Evolutionary conservation across 345 rosid species (phyloP).

Genomic region (Euclidium syriacum): DNA sequence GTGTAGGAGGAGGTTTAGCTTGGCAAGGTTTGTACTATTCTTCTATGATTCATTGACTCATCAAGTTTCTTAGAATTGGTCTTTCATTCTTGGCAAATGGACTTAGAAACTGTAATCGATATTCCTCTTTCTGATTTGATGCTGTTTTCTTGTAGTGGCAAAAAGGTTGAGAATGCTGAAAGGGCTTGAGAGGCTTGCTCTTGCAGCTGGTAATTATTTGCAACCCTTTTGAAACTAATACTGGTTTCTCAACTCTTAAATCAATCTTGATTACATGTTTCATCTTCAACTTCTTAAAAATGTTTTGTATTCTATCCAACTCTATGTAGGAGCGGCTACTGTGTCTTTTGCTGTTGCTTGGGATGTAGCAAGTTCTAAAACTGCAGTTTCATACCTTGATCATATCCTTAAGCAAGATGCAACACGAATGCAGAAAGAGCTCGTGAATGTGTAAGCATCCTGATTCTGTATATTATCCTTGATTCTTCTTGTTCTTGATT

Average conservation of each 20-base stretch:
- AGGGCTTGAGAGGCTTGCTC: not conserved
- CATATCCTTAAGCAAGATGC: constrained; percentile 59
- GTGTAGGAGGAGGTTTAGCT: constrained; percentile 23
- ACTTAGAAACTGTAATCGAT: too few species aligned
- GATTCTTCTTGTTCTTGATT: constrained; percentile 5
- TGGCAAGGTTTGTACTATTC: constrained; percentile 22
- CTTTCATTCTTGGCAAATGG: too few species aligned
- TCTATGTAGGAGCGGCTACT: constrained; percentile 40
- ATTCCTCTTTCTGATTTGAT: not conserved
- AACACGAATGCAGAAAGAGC: constrained; percentile 57
- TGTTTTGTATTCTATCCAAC: not conserved
- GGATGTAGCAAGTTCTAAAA: constrained; percentile 37
- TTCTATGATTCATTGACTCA: not conserved
- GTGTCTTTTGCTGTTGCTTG: constrained; percentile 1
- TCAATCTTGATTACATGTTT: not conserved
- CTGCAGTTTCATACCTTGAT: constrained; percentile 47
- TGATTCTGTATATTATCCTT: too few species aligned
- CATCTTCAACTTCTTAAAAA: not conserved
- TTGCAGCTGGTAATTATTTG: constrained; percentile 18
- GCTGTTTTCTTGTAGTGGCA: constrained; percentile 9
- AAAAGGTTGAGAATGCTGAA: not conserved
- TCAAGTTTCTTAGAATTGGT: not conserved
- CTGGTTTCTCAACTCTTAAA: not conserved
- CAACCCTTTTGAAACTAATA: not conserved
- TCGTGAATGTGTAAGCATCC: constrained; percentile 63